Conservation (phyloP, 2,329 filamentous ascomycete genomes). For the Ceratocystis papillata region DNA sequence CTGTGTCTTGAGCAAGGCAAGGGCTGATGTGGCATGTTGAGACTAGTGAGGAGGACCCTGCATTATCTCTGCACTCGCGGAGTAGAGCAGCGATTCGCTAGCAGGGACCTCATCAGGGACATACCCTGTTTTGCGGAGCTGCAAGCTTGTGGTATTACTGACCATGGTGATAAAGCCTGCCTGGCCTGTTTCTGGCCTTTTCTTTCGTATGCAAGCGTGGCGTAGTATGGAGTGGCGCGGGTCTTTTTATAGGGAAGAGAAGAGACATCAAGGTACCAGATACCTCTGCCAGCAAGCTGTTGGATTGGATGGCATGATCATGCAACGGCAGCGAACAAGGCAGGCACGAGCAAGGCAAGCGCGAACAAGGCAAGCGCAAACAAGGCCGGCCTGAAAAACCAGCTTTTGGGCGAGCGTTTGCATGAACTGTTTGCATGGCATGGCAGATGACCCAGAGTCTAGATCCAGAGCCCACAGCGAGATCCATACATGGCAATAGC, state of each 20-base stretch:
- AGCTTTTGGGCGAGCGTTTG: not conserved
- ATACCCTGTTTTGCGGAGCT: not conserved
- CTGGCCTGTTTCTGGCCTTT: too few species aligned
- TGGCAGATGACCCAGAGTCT: not conserved
- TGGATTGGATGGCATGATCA: not conserved
- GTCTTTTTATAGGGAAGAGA: conserved; percentile 9
- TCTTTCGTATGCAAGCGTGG: too few species aligned
- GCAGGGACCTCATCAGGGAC: not conserved
- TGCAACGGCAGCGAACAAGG: not conserved
- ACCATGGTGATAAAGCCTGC: too few species aligned
- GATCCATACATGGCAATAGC: too few species aligned
- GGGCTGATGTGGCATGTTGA: conserved; percentile 3
- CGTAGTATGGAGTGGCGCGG: not conserved
- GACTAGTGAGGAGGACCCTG: conserved; percentile 7
- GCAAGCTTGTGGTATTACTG: not conserved
- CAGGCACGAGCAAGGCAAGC: not conserved
- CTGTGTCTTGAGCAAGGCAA: not conserved
- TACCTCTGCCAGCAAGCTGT: not conserved
- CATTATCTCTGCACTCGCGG: not conserved
- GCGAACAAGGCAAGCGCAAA: not conserved
- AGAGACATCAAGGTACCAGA: conserved; percentile 4
- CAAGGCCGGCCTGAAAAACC: not conserved
- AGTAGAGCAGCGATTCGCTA: not conserved
- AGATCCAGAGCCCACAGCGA: too few species aligned
- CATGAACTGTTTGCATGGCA: not conserved